Percentiles rank a stretch among this genome's conserved stretches.
Conservation (phyloP, 257 asterid genomes). For the Primulina eburnea region DNA sequence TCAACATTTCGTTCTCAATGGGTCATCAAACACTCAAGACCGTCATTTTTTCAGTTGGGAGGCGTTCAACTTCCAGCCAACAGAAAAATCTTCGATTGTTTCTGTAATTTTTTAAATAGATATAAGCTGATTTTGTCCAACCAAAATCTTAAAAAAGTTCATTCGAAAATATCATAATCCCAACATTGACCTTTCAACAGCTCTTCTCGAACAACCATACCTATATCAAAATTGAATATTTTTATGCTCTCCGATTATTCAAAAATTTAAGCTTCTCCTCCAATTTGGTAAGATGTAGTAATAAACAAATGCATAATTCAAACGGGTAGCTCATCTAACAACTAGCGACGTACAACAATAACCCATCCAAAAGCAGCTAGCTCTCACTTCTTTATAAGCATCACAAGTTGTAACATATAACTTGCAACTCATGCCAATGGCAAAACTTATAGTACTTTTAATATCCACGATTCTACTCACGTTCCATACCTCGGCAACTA, state of each 20-base stretch:
- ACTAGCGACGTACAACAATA: background rate
- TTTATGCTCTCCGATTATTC: no score
- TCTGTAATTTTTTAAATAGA: background rate
- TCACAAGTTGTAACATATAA: background rate
- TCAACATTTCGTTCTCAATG: no score
- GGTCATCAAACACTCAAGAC: background rate
- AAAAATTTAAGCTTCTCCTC: background rate
- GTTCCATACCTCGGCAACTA: constrained; percentile 37
- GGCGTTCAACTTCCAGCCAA: constrained; percentile 55
- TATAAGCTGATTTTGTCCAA: constrained; percentile 1
- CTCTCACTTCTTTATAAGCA: background rate
- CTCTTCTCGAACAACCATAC: background rate
- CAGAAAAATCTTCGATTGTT: constrained; percentile 20
- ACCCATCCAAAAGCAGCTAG: background rate
- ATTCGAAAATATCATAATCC: background rate
- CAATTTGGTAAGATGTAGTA: background rate
- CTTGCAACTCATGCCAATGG: constrained; percentile 36
- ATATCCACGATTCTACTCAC: constrained; percentile 25
- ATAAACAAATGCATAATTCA: background rate
- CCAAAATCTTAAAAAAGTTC: background rate
- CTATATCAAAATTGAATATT: background rate
- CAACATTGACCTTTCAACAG: background rate
- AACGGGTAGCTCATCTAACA: constrained; percentile 39
- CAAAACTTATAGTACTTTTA: constrained; percentile 22
- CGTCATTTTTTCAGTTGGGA: constrained; percentile 16